phyloP scores from a whole-genome alignment of 2,329 filamentous ascomycete species.

The Cladosporium austrohemisphaericum region DNA sequence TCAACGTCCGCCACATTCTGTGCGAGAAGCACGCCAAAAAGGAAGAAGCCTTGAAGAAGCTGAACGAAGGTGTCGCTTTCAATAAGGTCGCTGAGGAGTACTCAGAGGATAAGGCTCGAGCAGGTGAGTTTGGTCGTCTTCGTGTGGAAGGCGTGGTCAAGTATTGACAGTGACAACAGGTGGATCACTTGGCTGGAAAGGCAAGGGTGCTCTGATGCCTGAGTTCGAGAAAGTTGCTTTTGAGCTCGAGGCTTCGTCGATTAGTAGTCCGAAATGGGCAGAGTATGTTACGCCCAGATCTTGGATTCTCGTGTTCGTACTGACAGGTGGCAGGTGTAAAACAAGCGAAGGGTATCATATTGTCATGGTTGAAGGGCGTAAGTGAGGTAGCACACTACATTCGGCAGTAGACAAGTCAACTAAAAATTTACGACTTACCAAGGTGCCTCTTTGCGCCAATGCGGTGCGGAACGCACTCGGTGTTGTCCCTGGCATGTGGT shows the following conservation, averaged over 20 bases:
- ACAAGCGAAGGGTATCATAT: constrained; percentile 76
- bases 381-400: constrained; percentile 36
- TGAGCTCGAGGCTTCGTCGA: constrained; percentile 63
- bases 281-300: constrained; percentile 38
- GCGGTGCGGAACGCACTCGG: no score
- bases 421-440: no score
- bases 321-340: constrained; percentile 47
- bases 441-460: no score
- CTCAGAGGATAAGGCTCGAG: constrained; percentile 72
- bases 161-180: constrained; percentile 42
- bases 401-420: no score
- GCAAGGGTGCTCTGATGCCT: constrained; percentile 61
- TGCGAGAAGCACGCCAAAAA: constrained; percentile 77
- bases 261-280: constrained; percentile 59
- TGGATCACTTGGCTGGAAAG: constrained; percentile 70
- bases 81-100: constrained; percentile 69
- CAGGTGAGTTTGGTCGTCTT: constrained; percentile 38
- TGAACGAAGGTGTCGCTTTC: constrained; percentile 65
- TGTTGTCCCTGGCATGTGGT: no score
- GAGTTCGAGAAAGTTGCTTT: constrained; percentile 72
- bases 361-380: constrained; percentile 70
- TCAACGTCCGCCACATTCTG: constrained; percentile 73
- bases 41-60: constrained; percentile 67
- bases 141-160: constrained; percentile 1
- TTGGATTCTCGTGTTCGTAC: neutral